Evolutionary conservation across 2,329 filamentous ascomycete species (phyloP).

Genomic region (Epicoccum sorghinum): DNA sequence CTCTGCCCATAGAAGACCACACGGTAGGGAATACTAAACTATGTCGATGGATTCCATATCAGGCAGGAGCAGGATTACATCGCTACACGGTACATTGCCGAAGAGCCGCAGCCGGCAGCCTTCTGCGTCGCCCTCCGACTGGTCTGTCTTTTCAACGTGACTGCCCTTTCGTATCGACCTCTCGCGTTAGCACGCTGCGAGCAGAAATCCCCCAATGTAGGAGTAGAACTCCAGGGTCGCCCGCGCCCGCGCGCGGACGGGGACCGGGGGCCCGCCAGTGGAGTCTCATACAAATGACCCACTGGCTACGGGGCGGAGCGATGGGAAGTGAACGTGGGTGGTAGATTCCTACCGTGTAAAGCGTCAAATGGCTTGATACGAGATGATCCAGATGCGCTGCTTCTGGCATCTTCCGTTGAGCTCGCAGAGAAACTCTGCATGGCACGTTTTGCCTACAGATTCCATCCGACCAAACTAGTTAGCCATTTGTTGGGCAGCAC

Average conservation of each 20-base stretch:
- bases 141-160: neutral
- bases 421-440: conserved; percentile 2
- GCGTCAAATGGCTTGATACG: conserved; percentile 1
- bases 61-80: conserved; percentile 3
- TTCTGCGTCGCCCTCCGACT: conserved; percentile 1
- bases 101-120: conserved; percentile 1
- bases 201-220: conserved; percentile 1
- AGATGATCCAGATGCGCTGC: conserved; percentile 4
- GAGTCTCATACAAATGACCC: conserved; percentile 5
- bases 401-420: neutral
- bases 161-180: conserved; percentile 4
- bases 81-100: neutral
- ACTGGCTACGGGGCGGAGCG: conserved; percentile 1
- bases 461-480: neutral
- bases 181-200: neutral
- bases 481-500: too few relatives aligned
- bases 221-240: conserved; percentile 13
- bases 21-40: neutral
- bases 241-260: conserved; percentile 3
- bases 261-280: conserved; percentile 8
- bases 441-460: neutral
- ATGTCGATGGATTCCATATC: conserved; percentile 1
- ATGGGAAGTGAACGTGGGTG: neutral
- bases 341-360: neutral
- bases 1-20: neutral